phyloP scores from a whole-genome alignment of 768 basidiomycete species.

The Termitomyces sp. region DNA sequence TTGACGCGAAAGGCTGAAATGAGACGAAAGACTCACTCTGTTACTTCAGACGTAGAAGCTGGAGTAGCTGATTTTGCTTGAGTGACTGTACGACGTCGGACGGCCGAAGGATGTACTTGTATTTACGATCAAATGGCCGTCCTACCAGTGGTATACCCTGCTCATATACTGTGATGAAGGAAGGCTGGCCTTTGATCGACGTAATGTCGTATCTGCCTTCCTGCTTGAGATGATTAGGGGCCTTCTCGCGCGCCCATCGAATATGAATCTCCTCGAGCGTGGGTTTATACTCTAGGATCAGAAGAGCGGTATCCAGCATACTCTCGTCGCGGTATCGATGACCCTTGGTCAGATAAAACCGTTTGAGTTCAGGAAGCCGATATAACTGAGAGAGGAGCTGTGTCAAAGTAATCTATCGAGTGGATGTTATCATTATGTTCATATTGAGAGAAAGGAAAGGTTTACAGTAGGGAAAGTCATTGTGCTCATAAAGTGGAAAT shows the following conservation, averaged over 20 bases:
- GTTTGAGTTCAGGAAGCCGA: conserved; percentile 34
- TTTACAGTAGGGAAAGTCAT: conserved; percentile 37
- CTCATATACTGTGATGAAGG: conserved; percentile 28
- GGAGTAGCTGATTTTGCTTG: not conserved
- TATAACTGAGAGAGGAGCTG: conserved; percentile 33
- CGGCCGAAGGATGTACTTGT: conserved; percentile 14
- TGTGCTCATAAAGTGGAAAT: conserved; percentile 49
- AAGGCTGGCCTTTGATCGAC: conserved; percentile 16
- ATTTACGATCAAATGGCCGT: conserved; percentile 31
- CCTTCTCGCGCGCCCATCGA: conserved; percentile 43
- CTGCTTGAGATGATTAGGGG: conserved; percentile 45
- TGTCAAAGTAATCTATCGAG: conserved; percentile 34
- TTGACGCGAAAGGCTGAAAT: not conserved
- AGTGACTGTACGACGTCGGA: not conserved
- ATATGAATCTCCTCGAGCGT: conserved; percentile 37
- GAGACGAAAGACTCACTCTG: not conserved
- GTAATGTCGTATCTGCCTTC: conserved; percentile 39
- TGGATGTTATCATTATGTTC: not conserved
- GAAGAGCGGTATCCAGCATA: conserved; percentile 37
- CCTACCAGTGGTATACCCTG: conserved; percentile 39
- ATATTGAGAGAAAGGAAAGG: conserved; percentile 4
- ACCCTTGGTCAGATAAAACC: conserved; percentile 45
- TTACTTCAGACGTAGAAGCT: not conserved
- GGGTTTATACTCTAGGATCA: conserved; percentile 29
- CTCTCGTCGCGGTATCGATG: conserved; percentile 40